These are phyloP conservation scores for Salix exigua DNA, from an alignment of 345 rosid genomes.

Conservation along the genomic window DNA sequence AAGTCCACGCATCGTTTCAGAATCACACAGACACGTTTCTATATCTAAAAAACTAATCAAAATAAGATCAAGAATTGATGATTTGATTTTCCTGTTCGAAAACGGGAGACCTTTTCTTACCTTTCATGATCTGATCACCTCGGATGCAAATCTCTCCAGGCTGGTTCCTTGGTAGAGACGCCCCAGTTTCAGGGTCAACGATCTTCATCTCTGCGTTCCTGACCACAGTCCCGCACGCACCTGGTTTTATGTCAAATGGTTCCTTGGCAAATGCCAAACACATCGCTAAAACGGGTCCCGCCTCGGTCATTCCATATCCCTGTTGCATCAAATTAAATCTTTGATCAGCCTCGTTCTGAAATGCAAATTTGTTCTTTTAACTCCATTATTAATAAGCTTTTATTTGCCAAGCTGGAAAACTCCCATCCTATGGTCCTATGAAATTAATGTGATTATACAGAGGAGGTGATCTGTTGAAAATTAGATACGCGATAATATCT, in stretches of 20 bases:
- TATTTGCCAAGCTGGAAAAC: background rate
- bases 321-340: constrained; percentile 11
- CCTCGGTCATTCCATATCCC: constrained; percentile 99
- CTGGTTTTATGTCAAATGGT: constrained; percentile 65
- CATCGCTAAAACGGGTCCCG: constrained; percentile 82
- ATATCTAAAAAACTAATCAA: background rate
- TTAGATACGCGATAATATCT: background rate
- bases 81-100: background rate
- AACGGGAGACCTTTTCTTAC: constrained; percentile 17
- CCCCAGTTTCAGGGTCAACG: constrained; percentile 64
- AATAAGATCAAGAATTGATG: background rate
- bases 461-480: background rate
- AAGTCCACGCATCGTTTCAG: background rate
- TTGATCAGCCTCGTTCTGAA: background rate
- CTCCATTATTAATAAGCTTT: background rate
- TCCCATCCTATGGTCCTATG: background rate
- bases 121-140: constrained; percentile 90
- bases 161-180: constrained; percentile 53
- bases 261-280: constrained; percentile 75
- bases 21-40: too few relatives aligned
- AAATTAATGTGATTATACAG: background rate
- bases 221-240: constrained; percentile 78
- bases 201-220: constrained; percentile 93
- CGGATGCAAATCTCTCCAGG: constrained; percentile 82
- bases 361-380: too few relatives aligned